Base-by-base conservation (phyloP, 805 yeast species). In the Ogataea henricii region DNA sequence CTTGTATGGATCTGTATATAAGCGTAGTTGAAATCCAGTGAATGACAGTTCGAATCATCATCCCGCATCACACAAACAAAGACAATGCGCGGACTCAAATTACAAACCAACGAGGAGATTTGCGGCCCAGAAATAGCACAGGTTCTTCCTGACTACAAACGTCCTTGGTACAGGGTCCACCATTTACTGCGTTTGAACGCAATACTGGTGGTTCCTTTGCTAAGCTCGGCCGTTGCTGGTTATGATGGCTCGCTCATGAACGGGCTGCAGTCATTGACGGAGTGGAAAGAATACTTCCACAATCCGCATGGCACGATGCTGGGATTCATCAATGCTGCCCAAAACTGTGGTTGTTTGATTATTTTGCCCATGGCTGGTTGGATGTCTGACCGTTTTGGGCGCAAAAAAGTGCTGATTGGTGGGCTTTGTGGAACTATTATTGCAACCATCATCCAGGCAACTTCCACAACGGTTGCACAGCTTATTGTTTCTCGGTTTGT, bases 401-500 rank as follows among this genome's bases (percentile, higher is more conserved):
- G 92, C 67, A 79, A 81, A 62, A 79, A 79, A 18, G 59, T 77
- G 47, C 72, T 84, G 29, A 55, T 76, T 20, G 40, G 69, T 18
- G 89, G 90, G 10, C 68, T 80, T 38, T 14, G 71, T 14, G 70
- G 81, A 40, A 78, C 83, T 55, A 66, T 79, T 25, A 50, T 81
- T 36, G 87, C 88, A 48, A 75, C 82, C 18, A 58, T 75, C 33
- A 67, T 85, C 29, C 85, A 84, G 51, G 65, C 76, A 13, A 43
- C 77, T 17, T 72, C 85, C 8, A 45, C 42, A 8, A 36, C 46
- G 6, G 48, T 55, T 30, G 67, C 60, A n/a, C 60, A 57, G 57
- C 72, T 76, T 57, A 63, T 77, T 23, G 73, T 58, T 14, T 60
- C 77, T 0, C 70, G 85, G 67, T 58, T 79, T 37, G 49, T 79